Percentiles rank a stretch among this genome's conserved stretches.
Conservation (phyloP, 202 grass and related monocot species). For the Setaria italica region DNA sequence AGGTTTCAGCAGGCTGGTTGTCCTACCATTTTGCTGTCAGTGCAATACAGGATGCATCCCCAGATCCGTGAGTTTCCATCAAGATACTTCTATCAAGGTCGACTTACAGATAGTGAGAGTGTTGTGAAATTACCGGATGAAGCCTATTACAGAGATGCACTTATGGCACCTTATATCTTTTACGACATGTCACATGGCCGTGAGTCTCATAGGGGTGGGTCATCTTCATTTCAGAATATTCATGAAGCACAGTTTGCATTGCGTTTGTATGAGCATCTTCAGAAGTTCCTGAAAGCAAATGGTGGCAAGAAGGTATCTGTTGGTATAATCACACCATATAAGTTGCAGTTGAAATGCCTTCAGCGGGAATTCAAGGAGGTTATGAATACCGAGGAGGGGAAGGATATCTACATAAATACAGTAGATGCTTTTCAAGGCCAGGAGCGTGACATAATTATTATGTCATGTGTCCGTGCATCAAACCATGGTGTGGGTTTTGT, state of each 20-base stretch:
- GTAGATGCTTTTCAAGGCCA: constrained; percentile 99
- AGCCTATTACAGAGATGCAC: constrained; percentile 74
- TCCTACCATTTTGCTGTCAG: constrained; percentile 91
- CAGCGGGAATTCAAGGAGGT: constrained; percentile 87
- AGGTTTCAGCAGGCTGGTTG: constrained; percentile 96
- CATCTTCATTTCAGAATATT: constrained; percentile 90
- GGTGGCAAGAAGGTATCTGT: constrained; percentile 86
- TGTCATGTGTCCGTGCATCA: constrained; percentile 98
- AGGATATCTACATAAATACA: constrained; percentile 99
- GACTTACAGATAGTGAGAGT: constrained; percentile 92
- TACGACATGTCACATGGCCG: constrained; percentile 92
- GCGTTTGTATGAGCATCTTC: constrained; percentile 82
- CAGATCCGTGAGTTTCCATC: constrained; percentile 99
- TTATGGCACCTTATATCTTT: constrained; percentile 91
- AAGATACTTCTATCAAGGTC: constrained; percentile 94
- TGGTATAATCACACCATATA: constrained; percentile 99
- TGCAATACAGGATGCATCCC: constrained; percentile 99
- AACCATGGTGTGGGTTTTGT: constrained; percentile 97
- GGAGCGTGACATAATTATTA: constrained; percentile 98
- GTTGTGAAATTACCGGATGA: constrained; percentile 78
- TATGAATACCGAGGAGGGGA: constrained; percentile 89
- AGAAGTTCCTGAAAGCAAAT: constrained; percentile 83
- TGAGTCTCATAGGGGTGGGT: constrained; percentile 94
- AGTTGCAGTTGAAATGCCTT: constrained; percentile 97
- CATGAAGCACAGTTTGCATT: constrained; percentile 92